Evolutionary conservation across 1,284 basidiomycete genomes (phyloP), one percentile per base, ranked within the genome.

Genomic region (Cryptococcus sp.): DNA sequence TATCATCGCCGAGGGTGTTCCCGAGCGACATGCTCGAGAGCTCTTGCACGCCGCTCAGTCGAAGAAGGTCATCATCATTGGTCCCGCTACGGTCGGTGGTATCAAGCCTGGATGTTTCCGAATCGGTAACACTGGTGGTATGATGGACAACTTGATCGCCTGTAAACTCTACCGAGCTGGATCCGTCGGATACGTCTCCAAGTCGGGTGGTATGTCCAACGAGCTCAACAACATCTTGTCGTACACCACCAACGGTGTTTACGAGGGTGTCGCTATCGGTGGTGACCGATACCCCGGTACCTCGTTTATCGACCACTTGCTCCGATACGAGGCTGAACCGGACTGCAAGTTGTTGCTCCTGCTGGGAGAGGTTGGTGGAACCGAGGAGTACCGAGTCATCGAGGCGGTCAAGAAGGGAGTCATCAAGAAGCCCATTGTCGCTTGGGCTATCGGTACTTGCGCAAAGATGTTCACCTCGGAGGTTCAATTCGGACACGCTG

Each of bases 51-150:
- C 85, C 61, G 92, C 94, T 33, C 75, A 86, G 74, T 78, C 81
- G 71, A 92, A 89, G 77, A 81, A 81, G 43, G 90, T 97, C 50
- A 81, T 95, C 69, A 94, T 98, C 78, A 92, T 98, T 58, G 94
- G 95, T 43, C 94, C 95, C 52, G 95, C 94, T 43, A 98, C 95
- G 43, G 94, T 97, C 53, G 94, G 94, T 78, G 95, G 95, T 66
- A 97, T 98, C 81, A 98, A 98, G 80, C 93, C 94, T 54, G 95
- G 95, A 48, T 97, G 94, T 80, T 97, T 97, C 87, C 84, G 93
- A 74, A 97, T 97, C 68, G 94, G 94, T 65, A 98, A 97, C 83
- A 94, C 90, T 57, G 94, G 94, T 80, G 93, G 87, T 72, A 97
- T 97, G 94, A 97, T 97, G 92, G 95, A 98, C 80, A 98, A 97